Evolutionary conservation across 345 rosid genomes (phyloP).

Genomic region (Citrus trifoliata): DNA sequence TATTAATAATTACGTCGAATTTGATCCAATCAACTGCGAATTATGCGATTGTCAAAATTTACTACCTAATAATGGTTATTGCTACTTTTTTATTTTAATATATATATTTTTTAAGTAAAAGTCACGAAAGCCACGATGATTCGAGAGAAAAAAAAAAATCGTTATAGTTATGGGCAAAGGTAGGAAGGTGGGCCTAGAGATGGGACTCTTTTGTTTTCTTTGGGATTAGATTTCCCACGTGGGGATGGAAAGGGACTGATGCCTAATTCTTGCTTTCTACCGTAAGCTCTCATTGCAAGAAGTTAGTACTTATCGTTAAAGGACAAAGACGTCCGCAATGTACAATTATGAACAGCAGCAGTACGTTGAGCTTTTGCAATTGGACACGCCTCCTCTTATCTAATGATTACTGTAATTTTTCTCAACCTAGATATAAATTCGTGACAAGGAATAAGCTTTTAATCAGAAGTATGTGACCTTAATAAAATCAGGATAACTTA

Average conservation of each 20-base stretch:
- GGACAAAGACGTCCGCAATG: neutral
- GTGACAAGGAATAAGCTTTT: no score
- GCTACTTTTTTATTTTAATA: neutral
- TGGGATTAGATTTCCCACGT: slow-evolving; percentile 5
- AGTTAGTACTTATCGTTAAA: neutral
- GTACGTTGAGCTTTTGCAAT: no score
- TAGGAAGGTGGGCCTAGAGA: neutral
- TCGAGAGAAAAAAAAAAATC: neutral
- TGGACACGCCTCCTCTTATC: no score
- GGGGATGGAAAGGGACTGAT: neutral
- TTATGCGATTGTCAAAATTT: no score
- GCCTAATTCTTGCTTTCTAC: no score
- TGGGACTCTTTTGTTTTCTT: neutral
- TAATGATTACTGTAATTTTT: no score
- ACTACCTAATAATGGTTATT: neutral
- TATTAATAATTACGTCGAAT: no score
- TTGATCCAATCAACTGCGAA: no score
- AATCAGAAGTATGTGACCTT: no score
- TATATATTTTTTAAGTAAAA: neutral
- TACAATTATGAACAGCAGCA: neutral
- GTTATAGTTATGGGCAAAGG: no score
- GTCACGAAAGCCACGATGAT: neutral
- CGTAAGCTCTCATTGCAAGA: neutral
- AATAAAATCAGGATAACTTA: no score
- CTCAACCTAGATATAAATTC: no score